Evolutionary conservation across 2,329 filamentous ascomycete genomes (phyloP).

Genomic region (Stachybotrys echinatus): DNA sequence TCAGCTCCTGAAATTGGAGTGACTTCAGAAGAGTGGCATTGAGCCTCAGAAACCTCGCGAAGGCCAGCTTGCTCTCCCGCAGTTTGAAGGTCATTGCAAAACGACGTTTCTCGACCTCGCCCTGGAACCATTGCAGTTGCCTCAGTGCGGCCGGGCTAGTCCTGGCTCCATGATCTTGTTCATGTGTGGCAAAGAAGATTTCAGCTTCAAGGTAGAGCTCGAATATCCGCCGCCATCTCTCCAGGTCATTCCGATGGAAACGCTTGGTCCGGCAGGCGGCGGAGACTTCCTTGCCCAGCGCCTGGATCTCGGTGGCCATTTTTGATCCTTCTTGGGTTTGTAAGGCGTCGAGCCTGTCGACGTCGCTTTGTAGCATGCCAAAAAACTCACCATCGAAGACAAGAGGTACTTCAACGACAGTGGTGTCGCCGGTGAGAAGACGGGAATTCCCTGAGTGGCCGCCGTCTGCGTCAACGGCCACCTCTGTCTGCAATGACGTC

Average conservation of each 20-base stretch:
- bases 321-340: conserved; percentile 60
- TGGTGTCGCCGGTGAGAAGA: neutral
- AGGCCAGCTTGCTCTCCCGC: conserved; percentile 57
- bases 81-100: conserved; percentile 61
- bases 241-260: conserved; percentile 61
- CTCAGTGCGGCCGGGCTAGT: conserved; percentile 60
- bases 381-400: conserved; percentile 79
- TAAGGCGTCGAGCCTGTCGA: conserved; percentile 62
- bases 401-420: conserved; percentile 65
- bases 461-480: neutral
- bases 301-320: conserved; percentile 57
- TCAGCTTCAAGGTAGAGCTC: conserved; percentile 74
- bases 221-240: conserved; percentile 76
- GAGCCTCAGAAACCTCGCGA: conserved; percentile 64
- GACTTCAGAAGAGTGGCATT: conserved; percentile 75
- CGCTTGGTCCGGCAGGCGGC: conserved; percentile 58
- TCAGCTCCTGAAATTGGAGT: conserved; percentile 80
- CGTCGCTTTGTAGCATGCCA: conserved; percentile 64
- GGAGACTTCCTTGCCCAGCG: conserved; percentile 60
- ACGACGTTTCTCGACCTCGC: conserved; percentile 55
- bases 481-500: neutral
- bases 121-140: conserved; percentile 67
- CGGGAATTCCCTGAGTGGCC: neutral
- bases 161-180: conserved; percentile 63
- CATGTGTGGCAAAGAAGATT: conserved; percentile 76